Evolutionary conservation across 768 basidiomycete species (phyloP).

Genomic region (Agaricus blazei): DNA sequence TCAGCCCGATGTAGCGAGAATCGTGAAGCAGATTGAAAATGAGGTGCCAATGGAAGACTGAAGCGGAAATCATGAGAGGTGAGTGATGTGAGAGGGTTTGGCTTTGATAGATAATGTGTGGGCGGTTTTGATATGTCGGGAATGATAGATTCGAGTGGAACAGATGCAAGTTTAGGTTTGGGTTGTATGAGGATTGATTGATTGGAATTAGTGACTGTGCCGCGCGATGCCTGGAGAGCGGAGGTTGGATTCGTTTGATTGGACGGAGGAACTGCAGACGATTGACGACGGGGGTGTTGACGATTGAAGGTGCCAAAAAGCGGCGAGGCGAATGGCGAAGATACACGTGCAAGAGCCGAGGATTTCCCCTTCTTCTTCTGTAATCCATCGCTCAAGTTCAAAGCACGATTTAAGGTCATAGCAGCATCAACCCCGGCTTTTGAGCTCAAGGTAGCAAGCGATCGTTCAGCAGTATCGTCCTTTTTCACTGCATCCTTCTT

Average conservation of each 20-base stretch:
- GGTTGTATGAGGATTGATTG: neutral
- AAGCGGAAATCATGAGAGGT: conserved; percentile 74
- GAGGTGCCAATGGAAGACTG: conserved; percentile 23
- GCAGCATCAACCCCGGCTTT: conserved; percentile 38
- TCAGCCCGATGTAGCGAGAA: conserved; percentile 19
- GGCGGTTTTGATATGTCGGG: conserved; percentile 77
- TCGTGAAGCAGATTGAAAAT: conserved; percentile 49
- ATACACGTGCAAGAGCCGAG: conserved; percentile 28
- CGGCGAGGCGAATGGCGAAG: conserved; percentile 46
- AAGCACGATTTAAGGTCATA: conserved; percentile 39
- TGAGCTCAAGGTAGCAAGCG: conserved; percentile 38
- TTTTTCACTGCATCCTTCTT: conserved; percentile 27
- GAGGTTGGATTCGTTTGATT: conserved; percentile 14
- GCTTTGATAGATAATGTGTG: conserved; percentile 72
- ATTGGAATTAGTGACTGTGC: conserved; percentile 11
- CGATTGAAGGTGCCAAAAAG: conserved; percentile 56
- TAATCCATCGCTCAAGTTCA: conserved; percentile 29
- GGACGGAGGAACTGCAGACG: conserved; percentile 12
- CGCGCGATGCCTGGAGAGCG: conserved; percentile 7
- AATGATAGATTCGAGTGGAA: conserved; percentile 80
- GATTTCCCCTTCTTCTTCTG: conserved; percentile 26
- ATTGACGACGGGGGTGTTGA: conserved; percentile 42
- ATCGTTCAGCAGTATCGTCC: conserved; percentile 27
- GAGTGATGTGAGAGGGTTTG: conserved; percentile 56
- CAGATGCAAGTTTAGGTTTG: conserved; percentile 34